Conservation (phyloP, 2,329 filamentous ascomycete species). For the Penicillium sp. region DNA sequence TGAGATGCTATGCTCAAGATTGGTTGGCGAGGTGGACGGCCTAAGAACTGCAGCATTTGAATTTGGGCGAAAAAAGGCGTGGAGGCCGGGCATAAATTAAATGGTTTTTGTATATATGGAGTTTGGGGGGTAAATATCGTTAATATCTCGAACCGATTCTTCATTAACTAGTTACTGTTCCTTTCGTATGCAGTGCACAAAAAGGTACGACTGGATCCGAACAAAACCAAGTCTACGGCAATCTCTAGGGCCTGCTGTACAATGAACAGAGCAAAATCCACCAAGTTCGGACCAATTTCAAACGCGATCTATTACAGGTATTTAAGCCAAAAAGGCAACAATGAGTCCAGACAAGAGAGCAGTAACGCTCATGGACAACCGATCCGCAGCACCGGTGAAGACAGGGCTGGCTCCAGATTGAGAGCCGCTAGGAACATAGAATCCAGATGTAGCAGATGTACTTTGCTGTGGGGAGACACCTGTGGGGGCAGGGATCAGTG, state of each 20-base stretch:
- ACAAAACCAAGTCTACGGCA: not conserved
- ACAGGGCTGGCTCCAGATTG: not conserved
- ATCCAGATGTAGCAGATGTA: not conserved
- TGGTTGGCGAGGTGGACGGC: slow-evolving; percentile 25
- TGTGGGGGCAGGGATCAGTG: not conserved
- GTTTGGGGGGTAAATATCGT: too few species aligned
- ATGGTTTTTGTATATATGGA: not conserved
- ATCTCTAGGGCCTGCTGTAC: not conserved
- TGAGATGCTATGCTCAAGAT: slow-evolving; percentile 24
- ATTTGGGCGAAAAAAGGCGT: not conserved
- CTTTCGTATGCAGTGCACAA: not conserved
- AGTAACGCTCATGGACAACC: not conserved
- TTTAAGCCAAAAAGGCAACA: not conserved
- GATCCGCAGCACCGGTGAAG: slow-evolving; percentile 3
- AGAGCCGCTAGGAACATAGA: not conserved
- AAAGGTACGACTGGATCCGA: not conserved
- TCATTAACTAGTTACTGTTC: slow-evolving; percentile 1
- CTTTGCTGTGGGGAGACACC: not conserved
- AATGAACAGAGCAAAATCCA: not conserved
- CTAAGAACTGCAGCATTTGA: not conserved
- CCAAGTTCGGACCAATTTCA: not conserved
- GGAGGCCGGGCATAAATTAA: not conserved
- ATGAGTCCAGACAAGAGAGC: not conserved
- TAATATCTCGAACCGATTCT: not conserved
- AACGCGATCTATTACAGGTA: not conserved